Evolutionary conservation across 2,329 filamentous ascomycete genomes (phyloP), one percentile per base, ranked within the genome.

Genomic region (Penicillium sp.): DNA sequence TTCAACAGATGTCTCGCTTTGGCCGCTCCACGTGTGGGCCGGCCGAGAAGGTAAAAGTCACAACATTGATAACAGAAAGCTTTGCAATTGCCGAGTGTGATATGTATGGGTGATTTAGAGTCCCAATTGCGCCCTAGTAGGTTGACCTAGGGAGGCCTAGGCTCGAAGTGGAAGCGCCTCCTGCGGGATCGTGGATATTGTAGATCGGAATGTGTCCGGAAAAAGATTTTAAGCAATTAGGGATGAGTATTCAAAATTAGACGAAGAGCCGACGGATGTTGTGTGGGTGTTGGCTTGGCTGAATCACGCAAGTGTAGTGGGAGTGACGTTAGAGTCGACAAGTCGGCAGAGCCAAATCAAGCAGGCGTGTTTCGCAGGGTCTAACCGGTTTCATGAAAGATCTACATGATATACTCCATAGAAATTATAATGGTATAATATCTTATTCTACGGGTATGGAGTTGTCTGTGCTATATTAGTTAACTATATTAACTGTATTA

Each of bases 251-350:
- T 45, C 21, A 17, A 23, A 15, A 56, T n/a, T 12, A 49, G 19
- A 17, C 29, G 8, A 19, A 50, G 23, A 51, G 31, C 33, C 41
- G 27, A 29, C 6, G 5, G 8, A 4, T n/a, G 12, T 31, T n/a
- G 45, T 41, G 19, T 36, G n/a, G 19, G 9, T 27, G 23, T 27
- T 13, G 35, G 23, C 51, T 59, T 59, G 61, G 53, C 58, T 38
- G 39, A 39, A 68, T 67, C 68, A 70, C 68, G 68, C 68, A 66
- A 70, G 45, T 53, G 42, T 9, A 36, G 51, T 48, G 21, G 36
- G 48, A 61, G 55, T 70, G 68, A 69, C 68, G 68, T 66, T 63
- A 62, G 57, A 57, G 31, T 44, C 45, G 19, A 47, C 58, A 42
- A 63, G 57, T 66, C 8, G 35, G 31, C 23, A 29, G 15, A 23